Percentiles rank a stretch among this genome's conserved stretches.
phyloP scores from a whole-genome alignment of 176 grass and related monocot genomes.

The Triticum turgidum region DNA sequence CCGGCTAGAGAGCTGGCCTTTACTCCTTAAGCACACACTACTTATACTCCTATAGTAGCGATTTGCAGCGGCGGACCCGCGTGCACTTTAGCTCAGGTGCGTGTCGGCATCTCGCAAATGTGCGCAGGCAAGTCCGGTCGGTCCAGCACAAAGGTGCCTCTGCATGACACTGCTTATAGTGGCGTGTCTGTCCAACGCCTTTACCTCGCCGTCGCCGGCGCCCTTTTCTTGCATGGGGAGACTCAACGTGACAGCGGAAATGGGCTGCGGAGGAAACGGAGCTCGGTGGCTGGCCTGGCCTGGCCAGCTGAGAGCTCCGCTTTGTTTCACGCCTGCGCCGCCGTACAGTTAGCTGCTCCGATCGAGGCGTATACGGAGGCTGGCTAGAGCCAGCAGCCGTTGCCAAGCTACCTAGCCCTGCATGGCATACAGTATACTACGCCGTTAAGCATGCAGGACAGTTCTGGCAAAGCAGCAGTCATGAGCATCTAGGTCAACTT shows the following conservation, averaged over 20 bases:
- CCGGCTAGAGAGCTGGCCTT: background rate
- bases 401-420: background rate
- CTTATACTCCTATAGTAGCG: background rate
- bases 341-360: constrained; percentile 19
- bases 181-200: background rate
- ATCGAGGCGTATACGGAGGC: constrained; percentile 6
- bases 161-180: background rate
- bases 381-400: background rate
- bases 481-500: constrained; percentile 17
- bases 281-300: too few relatives aligned
- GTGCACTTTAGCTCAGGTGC: constrained; percentile 11
- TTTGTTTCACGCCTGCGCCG: constrained; percentile 3
- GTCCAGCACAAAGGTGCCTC: background rate
- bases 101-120: background rate
- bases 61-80: background rate
- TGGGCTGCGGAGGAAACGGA: too few relatives aligned
- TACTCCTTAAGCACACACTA: background rate
- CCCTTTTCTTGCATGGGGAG: background rate
- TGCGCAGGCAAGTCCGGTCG: background rate
- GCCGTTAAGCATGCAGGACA: background rate
- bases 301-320: background rate
- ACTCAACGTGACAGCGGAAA: background rate
- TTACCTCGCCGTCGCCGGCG: background rate
- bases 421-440: background rate
- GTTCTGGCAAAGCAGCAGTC: background rate